These are phyloP conservation scores for Magnolia sinica DNA, from an alignment of 164 flowering plant genomes.

Conservation along the genomic window DNA sequence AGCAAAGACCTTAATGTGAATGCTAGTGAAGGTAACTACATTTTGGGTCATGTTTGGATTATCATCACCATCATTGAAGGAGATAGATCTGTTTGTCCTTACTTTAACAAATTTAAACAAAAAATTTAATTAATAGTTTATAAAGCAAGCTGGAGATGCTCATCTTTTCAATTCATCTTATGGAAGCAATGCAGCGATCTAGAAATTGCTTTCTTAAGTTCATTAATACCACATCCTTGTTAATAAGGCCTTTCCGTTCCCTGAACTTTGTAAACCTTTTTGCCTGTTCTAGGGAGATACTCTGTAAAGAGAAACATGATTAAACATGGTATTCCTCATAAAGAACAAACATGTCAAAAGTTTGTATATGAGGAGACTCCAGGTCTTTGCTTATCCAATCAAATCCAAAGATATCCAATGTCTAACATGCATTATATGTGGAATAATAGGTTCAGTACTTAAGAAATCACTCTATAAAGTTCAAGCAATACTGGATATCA, in stretches of 20 bases:
- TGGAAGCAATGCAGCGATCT: not conserved
- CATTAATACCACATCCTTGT: slow-evolving; percentile 88
- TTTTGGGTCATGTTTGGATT: no score
- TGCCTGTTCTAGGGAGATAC: slow-evolving; percentile 81
- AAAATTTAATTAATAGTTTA: slow-evolving; percentile 1
- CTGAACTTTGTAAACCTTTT: slow-evolving; percentile 87
- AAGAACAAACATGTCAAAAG: no score
- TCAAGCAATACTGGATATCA: no score
- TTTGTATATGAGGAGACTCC: no score
- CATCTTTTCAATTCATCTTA: not conserved
- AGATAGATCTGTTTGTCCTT: slow-evolving; percentile 84
- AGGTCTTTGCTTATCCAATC: no score
- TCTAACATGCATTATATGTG: no score
- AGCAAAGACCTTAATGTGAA: no score
- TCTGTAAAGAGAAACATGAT: slow-evolving; percentile 36
- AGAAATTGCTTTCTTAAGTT: not conserved
- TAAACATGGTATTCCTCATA: no score
- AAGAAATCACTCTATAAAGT: no score
- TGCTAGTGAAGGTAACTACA: no score
- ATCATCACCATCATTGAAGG: slow-evolving; percentile 76
- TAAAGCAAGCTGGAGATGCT: not conserved
- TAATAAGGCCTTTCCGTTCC: slow-evolving; percentile 94
- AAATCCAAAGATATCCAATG: not conserved
- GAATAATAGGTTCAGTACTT: no score
- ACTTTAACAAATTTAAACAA: slow-evolving; percentile 45